Conservation (phyloP, 139 green algal species). For the Helicosporidium sp. region DNA sequence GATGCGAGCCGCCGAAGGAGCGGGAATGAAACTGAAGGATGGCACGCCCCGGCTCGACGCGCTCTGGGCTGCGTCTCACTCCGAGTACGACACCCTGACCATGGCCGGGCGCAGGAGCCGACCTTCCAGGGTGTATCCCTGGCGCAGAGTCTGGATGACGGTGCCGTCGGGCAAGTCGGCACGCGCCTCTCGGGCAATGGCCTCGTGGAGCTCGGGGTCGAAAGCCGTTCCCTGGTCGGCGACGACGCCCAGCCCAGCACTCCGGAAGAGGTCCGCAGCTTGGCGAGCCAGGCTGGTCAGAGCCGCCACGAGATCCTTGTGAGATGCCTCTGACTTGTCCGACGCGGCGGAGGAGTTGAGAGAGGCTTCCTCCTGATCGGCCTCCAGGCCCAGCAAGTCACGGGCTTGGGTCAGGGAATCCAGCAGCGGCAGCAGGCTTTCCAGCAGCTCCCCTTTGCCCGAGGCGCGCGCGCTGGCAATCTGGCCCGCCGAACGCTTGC, state of each 20-base stretch:
- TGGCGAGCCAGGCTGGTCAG: conserved; percentile 90
- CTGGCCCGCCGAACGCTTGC: conserved; percentile 59
- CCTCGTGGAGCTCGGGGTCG: conserved; percentile 87
- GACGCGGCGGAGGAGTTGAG: too few species aligned
- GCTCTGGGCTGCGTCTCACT: not conserved
- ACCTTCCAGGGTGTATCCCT: conserved; percentile 71
- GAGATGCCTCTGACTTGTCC: too few species aligned
- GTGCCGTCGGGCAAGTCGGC: conserved; percentile 55
- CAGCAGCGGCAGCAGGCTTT: conserved; percentile 57
- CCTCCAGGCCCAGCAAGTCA: conserved; percentile 64
- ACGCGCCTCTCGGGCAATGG: conserved; percentile 73
- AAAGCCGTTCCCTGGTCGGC: conserved; percentile 62
- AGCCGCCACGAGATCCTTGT: conserved; percentile 69
- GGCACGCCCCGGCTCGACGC: not conserved
- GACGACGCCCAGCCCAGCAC: conserved; percentile 65
- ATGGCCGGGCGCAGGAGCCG: conserved; percentile 82
- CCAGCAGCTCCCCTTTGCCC: conserved; percentile 51
- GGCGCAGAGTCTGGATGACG: conserved; percentile 80
- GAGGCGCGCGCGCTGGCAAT: conserved; percentile 40
- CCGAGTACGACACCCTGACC: conserved; percentile 68
- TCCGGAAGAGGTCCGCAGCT: conserved; percentile 75
- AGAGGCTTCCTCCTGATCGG: conserved; percentile 75
- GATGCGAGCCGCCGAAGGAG: too few species aligned
- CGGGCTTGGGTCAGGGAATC: conserved; percentile 91
- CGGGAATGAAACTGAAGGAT: not conserved